These are phyloP conservation scores for Ascochyta fabae DNA, from an alignment of 2,329 filamentous ascomycete genomes.

Conservation along the genomic window DNA sequence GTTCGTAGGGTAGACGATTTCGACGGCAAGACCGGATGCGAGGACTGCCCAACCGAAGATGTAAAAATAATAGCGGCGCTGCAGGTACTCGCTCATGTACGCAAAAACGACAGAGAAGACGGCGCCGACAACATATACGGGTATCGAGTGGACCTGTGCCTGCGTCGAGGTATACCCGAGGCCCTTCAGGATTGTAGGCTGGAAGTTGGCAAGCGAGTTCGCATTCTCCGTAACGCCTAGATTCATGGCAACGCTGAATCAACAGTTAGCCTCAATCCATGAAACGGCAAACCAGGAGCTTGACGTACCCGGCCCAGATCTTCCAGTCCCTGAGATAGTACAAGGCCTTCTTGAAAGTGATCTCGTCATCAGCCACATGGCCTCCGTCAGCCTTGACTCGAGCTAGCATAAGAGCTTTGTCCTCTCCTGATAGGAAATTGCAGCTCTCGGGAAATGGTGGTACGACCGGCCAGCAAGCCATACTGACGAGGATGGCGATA, in stretches of 20 bases:
- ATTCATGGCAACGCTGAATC: constrained; percentile 33
- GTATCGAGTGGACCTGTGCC: constrained; percentile 46
- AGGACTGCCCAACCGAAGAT: constrained; percentile 47
- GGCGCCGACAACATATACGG: constrained; percentile 42
- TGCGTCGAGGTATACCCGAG: constrained; percentile 44
- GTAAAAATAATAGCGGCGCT: constrained; percentile 41
- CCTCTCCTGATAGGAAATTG: constrained; percentile 57
- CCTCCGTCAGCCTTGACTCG: constrained; percentile 57
- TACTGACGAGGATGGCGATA: constrained; percentile 57
- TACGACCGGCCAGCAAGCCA: constrained; percentile 57
- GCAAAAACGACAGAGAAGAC: constrained; percentile 39
- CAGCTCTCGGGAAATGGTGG: constrained; percentile 57
- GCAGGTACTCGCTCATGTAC: constrained; percentile 35
- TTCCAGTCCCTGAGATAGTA: constrained; percentile 59
- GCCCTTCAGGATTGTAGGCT: constrained; percentile 46
- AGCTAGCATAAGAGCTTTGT: constrained; percentile 60
- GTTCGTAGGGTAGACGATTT: constrained; percentile 50
- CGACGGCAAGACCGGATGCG: constrained; percentile 57
- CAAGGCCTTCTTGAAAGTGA: constrained; percentile 55
- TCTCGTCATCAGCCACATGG: constrained; percentile 54
- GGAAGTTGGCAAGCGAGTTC: constrained; percentile 42
- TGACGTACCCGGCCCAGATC: constrained; percentile 60
- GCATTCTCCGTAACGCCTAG: constrained; percentile 42
- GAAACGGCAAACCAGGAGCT: too few species aligned
- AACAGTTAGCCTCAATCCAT: too few species aligned